A percentile compares a stretch with the other conserved stretches of the same genome.
These are phyloP conservation scores for Protomyces inouyei DNA, from an alignment of 1,139 yeast species.

Conservation along the genomic window DNA sequence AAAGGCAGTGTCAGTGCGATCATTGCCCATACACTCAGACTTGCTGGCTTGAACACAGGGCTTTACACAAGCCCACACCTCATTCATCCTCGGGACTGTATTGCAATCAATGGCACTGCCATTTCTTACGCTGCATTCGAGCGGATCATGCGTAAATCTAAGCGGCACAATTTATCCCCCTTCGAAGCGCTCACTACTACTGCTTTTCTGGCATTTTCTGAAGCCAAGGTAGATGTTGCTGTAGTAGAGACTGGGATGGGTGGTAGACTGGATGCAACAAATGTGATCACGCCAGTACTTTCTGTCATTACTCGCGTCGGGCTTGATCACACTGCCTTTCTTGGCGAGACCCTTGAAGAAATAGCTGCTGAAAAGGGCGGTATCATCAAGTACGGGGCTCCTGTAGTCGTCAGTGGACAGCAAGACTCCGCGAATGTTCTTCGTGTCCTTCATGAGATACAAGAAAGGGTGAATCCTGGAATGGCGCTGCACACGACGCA, in stretches of 20 bases:
- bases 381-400: conserved; percentile 64
- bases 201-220: conserved; percentile 82
- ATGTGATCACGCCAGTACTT: conserved; percentile 75
- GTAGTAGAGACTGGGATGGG: conserved; percentile 98
- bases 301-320: conserved; percentile 86
- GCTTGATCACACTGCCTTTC: conserved; percentile 83
- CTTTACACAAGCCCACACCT: conserved; percentile 93
- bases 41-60: conserved; percentile 65
- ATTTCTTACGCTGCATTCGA: conserved; percentile 55
- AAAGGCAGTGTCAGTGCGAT: conserved; percentile 98
- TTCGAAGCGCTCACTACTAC: conserved; percentile 65
- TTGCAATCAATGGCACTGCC: conserved; percentile 66
- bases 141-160: conserved; percentile 93
- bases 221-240: conserved; percentile 85
- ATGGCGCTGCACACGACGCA: neutral
- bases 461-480: conserved; percentile 47
- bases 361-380: conserved; percentile 98
- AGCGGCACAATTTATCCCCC: conserved; percentile 53
- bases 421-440: conserved; percentile 42
- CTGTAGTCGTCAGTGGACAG: conserved; percentile 64
- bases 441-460: conserved; percentile 53
- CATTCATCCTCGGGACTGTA: conserved; percentile 85
- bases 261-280: conserved; percentile 93
- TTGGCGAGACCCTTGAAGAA: conserved; percentile 80
- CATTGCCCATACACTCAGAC: conserved; percentile 63